Evolutionary conservation across 192 early-diverging fungal species (phyloP).

Genomic region (Coemansia aciculifera): DNA sequence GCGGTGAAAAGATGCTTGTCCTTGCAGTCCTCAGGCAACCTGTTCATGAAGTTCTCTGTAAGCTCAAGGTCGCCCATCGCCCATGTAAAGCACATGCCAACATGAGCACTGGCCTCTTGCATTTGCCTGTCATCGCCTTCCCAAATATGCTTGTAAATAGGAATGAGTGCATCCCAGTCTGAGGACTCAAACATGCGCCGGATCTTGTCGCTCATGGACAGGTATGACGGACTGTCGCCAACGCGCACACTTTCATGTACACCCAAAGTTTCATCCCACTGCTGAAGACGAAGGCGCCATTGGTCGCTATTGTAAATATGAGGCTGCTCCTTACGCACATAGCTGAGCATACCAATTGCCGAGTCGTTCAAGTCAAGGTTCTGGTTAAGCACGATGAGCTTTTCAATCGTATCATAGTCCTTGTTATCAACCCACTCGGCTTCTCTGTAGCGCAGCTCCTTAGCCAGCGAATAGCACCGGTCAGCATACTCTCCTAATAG

Average conservation of each 20-base stretch:
- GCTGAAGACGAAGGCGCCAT: conserved; percentile 92
- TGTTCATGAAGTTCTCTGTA: conserved; percentile 88
- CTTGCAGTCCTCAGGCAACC: conserved; percentile 71
- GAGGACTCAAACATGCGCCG: conserved; percentile 89
- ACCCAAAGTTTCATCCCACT: conserved; percentile 90
- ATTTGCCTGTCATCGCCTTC: conserved; percentile 60
- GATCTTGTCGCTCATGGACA: conserved; percentile 75
- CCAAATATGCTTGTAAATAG: conserved; percentile 80
- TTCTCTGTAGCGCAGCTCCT: conserved; percentile 98
- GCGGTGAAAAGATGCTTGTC: conserved; percentile 83
- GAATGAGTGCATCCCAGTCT: conserved; percentile 85
- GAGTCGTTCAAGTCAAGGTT: conserved; percentile 95
- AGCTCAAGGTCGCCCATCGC: conserved; percentile 84
- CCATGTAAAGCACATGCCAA: conserved; percentile 95
- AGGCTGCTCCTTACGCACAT: conserved; percentile 74
- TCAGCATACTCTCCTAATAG: conserved; percentile 86
- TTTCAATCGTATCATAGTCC: conserved; percentile 81
- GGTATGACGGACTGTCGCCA: neutral
- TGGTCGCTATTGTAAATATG: conserved; percentile 84
- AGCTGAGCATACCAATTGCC: conserved; percentile 89
- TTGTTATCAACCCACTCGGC: conserved; percentile 86
- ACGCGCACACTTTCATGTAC: conserved; percentile 57
- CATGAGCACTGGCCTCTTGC: conserved; percentile 74
- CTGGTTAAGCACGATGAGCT: conserved; percentile 92
- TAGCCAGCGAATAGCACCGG: conserved; percentile 93